These are phyloP conservation scores for Pelargonium nanum DNA, from an alignment of 345 rosid genomes.

Conservation along the genomic window DNA sequence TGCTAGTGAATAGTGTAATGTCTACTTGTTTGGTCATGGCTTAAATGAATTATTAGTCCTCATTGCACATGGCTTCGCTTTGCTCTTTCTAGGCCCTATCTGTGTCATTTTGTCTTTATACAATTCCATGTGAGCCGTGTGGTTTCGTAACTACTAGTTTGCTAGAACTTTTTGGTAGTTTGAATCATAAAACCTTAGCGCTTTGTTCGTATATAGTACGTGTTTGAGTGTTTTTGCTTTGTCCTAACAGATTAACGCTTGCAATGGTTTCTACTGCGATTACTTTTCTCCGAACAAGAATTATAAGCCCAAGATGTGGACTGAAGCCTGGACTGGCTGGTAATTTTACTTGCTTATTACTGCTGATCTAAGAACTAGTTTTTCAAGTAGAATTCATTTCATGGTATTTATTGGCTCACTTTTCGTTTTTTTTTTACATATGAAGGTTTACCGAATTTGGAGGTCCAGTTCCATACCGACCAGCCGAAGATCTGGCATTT, in stretches of 20 bases:
- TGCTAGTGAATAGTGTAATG: constrained; percentile 8
- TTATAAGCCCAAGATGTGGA: constrained; percentile 88
- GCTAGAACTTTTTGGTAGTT: neutral
- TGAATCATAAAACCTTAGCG: neutral
- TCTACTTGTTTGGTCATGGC: constrained; percentile 8
- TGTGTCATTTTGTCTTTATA: neutral
- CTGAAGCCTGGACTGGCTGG: constrained; percentile 97
- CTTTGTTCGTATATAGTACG: neutral
- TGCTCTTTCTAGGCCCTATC: neutral
- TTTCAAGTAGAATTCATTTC: neutral
- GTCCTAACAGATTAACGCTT: constrained; percentile 54
- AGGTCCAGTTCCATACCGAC: constrained; percentile 58
- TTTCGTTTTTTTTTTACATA: neutral
- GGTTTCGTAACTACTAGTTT: neutral
- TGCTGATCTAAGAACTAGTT: too few species aligned
- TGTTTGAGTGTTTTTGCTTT: neutral
- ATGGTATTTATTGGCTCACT: neutral
- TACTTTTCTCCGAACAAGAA: constrained; percentile 46
- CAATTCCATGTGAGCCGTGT: neutral
- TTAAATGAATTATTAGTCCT: neutral
- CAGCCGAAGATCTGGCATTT: constrained; percentile 77
- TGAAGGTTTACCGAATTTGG: constrained; percentile 67
- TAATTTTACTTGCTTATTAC: constrained; percentile 13
- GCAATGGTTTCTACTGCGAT: constrained; percentile 90
- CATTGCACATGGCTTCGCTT: neutral